A percentile compares a stretch with the other conserved stretches of the same genome.
These are phyloP conservation scores for Pouteria glomerata DNA, from an alignment of 148 eudicot species.

Conservation along the genomic window DNA sequence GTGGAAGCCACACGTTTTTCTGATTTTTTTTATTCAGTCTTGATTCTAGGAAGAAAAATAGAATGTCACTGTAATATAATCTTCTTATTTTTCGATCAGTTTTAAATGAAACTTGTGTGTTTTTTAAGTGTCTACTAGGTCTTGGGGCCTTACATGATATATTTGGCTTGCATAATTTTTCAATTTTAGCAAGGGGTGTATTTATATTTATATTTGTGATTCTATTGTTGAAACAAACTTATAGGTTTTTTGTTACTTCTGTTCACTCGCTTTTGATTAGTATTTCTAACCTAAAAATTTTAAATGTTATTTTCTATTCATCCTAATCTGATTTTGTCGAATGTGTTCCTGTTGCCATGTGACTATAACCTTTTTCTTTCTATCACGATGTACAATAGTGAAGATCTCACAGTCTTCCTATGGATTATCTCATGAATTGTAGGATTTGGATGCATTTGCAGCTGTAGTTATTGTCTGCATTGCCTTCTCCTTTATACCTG, in stretches of 20 bases:
- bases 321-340: background rate
- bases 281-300: background rate
- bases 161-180: background rate
- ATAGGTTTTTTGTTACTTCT: background rate
- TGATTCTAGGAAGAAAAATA: background rate
- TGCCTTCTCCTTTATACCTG: constrained; percentile 93
- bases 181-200: background rate
- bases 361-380: background rate
- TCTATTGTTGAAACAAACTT: background rate
- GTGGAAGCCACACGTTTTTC: background rate
- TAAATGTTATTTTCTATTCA: background rate
- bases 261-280: background rate
- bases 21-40: background rate
- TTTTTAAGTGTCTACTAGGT: background rate
- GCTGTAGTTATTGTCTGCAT: constrained; percentile 69
- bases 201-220: background rate
- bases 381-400: background rate
- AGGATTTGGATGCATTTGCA: constrained; percentile 99
- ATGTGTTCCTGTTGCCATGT: background rate
- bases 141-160: background rate
- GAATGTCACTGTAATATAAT: background rate
- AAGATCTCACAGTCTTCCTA: background rate
- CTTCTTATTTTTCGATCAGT: background rate
- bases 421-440: constrained; percentile 17
- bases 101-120: background rate